Base-by-base conservation (phyloP, 2,329 filamentous ascomycete species). In the Fusarium sp. region DNA sequence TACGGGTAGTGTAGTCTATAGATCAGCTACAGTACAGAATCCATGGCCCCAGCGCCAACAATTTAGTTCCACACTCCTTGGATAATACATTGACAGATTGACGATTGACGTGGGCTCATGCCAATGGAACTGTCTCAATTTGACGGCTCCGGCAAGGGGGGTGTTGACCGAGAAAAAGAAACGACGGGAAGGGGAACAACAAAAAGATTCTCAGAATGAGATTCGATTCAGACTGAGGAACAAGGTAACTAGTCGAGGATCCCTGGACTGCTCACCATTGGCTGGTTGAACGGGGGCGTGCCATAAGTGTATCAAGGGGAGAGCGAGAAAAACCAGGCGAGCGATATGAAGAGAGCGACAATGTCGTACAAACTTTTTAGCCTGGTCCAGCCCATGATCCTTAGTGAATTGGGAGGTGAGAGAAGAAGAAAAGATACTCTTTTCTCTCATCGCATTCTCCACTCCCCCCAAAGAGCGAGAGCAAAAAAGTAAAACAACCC, bases 91-190 rank as follows among this genome's bases (percentile, higher is more conserved):
- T 59, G 39, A 76, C 68, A 68, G 60, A 75, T 75, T 77, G 76
- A 75, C 74, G 60, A 75, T 75, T 77, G 76, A 75, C 74, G 68
- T 75, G 75, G 65, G 52, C 64, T 44, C 75, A 72, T 70, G 68
- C 64, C 70, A 70, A 65, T 64, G 66, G 64, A 63, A 38, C 46
- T 77, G 76, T 78, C 77, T 78, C 71, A 76, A 72, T 69, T 72
- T 67, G 69, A 74, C 47, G 57, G 53, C 62, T 62, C 41, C 62
- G 59, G 62, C 70, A 72, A 71, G 59, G 73, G 55, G 55, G 59
- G 65, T 15, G 54, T 67, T 67, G 46, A 20, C 49, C 29, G 46
- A 57, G 65, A 68, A 62, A 49, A 67, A 62, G 56, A 36, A 47
- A 57, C 42, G 36, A 52, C 20, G 18, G 46, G 27, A 53, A 31